Evolutionary conservation across 2,329 filamentous ascomycete species (phyloP).

Genomic region (Raffaelea arxii): DNA sequence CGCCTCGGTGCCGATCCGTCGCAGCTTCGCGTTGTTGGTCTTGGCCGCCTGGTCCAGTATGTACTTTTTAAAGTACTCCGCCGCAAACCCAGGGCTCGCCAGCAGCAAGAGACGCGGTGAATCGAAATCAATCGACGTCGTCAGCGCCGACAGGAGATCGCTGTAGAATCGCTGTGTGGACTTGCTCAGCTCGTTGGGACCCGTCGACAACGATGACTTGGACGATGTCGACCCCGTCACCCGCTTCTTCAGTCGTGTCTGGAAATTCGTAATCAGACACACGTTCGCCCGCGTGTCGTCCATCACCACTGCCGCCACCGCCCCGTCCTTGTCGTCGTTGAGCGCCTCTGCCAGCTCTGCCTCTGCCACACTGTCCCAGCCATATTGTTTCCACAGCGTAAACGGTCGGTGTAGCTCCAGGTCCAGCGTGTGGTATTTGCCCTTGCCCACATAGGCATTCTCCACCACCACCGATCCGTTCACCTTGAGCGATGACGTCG

Average conservation of each 20-base stretch:
- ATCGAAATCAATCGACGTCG: constrained; percentile 67
- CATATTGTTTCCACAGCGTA: constrained; percentile 70
- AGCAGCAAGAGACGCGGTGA: constrained; percentile 65
- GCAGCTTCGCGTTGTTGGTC: constrained; percentile 58
- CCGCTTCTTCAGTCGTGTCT: constrained; percentile 63
- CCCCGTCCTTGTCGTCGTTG: constrained; percentile 67
- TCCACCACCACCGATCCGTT: constrained; percentile 44
- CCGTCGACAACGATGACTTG: constrained; percentile 58
- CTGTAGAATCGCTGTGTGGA: constrained; percentile 71
- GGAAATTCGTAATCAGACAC: constrained; percentile 71
- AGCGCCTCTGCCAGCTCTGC: constrained; percentile 71
- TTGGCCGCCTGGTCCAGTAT: constrained; percentile 50
- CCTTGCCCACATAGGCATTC: constrained; percentile 41
- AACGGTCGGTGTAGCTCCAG: constrained; percentile 83
- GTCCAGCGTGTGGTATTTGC: constrained; percentile 56
- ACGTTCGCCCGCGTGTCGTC: constrained; percentile 80
- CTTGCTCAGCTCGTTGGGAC: constrained; percentile 56
- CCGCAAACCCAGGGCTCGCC: constrained; percentile 83
- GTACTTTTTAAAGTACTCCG: constrained; percentile 69
- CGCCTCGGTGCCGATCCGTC: constrained; percentile 49
- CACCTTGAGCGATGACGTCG: constrained; percentile 44
- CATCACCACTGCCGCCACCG: constrained; percentile 86
- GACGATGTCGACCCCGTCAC: constrained; percentile 59
- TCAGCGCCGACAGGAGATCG: constrained; percentile 63
- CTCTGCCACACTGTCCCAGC: constrained; percentile 85